phyloP scores from a whole-genome alignment of 2,329 filamentous ascomycete genomes.

The Microdochium bolleyi region DNA sequence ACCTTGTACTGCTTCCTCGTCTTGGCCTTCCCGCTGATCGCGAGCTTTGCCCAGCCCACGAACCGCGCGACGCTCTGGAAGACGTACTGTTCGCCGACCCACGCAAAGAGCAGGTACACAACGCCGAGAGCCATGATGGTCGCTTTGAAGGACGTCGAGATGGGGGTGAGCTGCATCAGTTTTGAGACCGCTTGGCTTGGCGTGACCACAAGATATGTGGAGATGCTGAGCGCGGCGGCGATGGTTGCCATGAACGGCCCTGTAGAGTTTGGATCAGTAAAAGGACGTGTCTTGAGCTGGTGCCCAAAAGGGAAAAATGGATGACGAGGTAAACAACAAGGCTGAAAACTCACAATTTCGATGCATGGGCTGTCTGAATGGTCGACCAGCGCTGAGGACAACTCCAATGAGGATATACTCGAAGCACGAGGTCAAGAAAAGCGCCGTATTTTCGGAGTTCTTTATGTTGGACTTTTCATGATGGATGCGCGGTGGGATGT shows the following conservation, averaged over 20 bases:
- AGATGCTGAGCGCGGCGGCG: constrained; percentile 55
- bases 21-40: constrained; percentile 56
- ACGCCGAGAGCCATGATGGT: constrained; percentile 65
- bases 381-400: constrained; percentile 82
- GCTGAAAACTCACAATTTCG: constrained; percentile 65
- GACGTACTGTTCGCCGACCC: constrained; percentile 62
- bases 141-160: constrained; percentile 64
- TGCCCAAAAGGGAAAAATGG: too few species aligned
- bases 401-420: constrained; percentile 91
- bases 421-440: constrained; percentile 88
- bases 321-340: too few species aligned
- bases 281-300: constrained; percentile 6
- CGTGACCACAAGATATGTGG: constrained; percentile 71
- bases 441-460: constrained; percentile 87
- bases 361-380: constrained; percentile 74
- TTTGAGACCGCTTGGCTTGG: constrained; percentile 61
- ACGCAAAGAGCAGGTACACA: constrained; percentile 61
- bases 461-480: constrained; percentile 74
- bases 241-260: constrained; percentile 82
- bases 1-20: constrained; percentile 84
- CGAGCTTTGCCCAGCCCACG: constrained; percentile 54
- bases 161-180: constrained; percentile 79
- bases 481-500: constrained; percentile 70
- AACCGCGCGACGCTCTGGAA: constrained; percentile 61
- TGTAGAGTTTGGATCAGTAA: constrained; percentile 23